These are phyloP conservation scores for Stachybotrys chartarum DNA, from an alignment of 2,329 filamentous ascomycete species.

Conservation along the genomic window DNA sequence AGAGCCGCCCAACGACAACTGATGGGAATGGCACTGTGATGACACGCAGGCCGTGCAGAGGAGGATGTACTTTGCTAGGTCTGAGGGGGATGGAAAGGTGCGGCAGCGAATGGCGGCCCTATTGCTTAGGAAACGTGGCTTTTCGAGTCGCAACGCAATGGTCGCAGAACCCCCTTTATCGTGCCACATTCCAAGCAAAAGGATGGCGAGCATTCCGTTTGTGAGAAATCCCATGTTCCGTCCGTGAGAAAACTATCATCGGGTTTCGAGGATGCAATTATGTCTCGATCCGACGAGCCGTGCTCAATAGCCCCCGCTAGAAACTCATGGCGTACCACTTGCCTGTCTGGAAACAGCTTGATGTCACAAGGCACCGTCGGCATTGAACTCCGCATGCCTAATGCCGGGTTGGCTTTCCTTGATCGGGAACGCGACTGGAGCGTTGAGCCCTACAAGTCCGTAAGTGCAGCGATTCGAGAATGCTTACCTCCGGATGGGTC, in stretches of 20 bases:
- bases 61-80: background rate
- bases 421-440: background rate
- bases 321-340: no score
- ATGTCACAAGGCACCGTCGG: background rate
- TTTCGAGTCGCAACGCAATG: background rate
- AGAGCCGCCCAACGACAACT: background rate
- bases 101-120: background rate
- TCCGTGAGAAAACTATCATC: no score
- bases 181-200: background rate
- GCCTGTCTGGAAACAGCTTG: no score
- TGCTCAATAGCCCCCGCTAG: no score
- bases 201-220: no score
- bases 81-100: background rate
- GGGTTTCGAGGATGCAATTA: no score
- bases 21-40: background rate
- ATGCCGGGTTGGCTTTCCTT: background rate
- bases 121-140: background rate
- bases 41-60: background rate
- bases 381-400: background rate
- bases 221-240: no score
- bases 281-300: no score
- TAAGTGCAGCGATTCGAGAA: background rate
- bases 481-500: background rate
- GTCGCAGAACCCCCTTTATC: background rate
- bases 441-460: background rate